Percentiles rank a stretch among this genome's conserved stretches.
phyloP scores from a whole-genome alignment of 257 asterid genomes.

The Solanum paucissectum region DNA sequence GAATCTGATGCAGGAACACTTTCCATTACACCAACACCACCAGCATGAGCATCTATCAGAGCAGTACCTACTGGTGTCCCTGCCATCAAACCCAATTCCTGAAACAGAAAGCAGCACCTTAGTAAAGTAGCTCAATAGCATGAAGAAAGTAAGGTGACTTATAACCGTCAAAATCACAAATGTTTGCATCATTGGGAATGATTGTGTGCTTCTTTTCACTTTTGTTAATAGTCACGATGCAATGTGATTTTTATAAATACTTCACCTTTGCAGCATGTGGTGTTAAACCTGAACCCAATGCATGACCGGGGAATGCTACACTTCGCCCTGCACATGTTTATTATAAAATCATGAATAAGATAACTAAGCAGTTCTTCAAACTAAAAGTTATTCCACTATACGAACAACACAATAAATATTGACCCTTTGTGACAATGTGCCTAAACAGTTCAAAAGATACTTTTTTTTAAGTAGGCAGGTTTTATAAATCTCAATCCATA shows the following conservation, averaged over 20 bases:
- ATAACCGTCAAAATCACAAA: not conserved
- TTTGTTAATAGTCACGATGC: not conserved
- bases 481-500: not conserved
- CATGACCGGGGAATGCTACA: slow-evolving; percentile 98
- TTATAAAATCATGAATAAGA: not conserved
- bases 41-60: slow-evolving; percentile 98
- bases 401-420: not conserved
- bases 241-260: slow-evolving; percentile 10
- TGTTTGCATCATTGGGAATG: slow-evolving; percentile 3
- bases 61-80: slow-evolving; percentile 96
- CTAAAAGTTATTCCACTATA: not conserved
- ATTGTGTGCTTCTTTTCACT: not conserved
- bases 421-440: not conserved
- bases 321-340: slow-evolving; percentile 61
- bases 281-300: slow-evolving; percentile 87
- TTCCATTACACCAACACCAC: slow-evolving; percentile 97
- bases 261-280: slow-evolving; percentile 87
- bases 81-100: slow-evolving; percentile 80
- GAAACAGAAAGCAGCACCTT: slow-evolving; percentile 15
- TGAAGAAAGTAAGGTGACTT: not conserved
- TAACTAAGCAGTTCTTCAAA: not conserved
- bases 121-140: not conserved
- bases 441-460: not conserved
- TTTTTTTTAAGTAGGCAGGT: not conserved
- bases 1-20: slow-evolving; percentile 44